Conservation (phyloP, 148 eudicot genomes). For the Fallopia convolvulus region DNA sequence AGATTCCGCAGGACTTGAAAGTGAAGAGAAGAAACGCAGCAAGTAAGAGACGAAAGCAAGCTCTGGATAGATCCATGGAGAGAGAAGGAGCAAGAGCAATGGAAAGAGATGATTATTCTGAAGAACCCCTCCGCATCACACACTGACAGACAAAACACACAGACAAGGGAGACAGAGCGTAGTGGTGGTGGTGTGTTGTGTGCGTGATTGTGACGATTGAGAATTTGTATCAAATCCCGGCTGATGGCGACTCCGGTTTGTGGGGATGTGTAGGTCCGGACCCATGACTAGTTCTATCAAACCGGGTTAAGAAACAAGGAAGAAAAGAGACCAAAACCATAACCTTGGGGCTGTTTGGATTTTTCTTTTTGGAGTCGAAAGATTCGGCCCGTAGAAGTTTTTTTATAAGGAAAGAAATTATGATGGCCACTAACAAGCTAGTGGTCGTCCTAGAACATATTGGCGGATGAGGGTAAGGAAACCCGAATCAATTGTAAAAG, state of each 20-base stretch:
- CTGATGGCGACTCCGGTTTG: not conserved
- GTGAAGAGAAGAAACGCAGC: conserved; percentile 17
- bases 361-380: too few relatives aligned
- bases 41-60: conserved; percentile 22
- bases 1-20: conserved; percentile 23
- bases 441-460: too few relatives aligned
- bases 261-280: not conserved
- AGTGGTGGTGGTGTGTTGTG: conserved; percentile 1
- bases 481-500: too few relatives aligned
- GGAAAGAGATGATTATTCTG: not conserved
- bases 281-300: too few relatives aligned
- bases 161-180: not conserved
- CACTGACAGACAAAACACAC: not conserved
- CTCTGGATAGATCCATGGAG: conserved; percentile 31
- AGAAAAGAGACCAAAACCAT: not conserved
- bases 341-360: too few relatives aligned
- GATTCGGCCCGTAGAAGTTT: too few relatives aligned
- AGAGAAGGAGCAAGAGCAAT: not conserved
- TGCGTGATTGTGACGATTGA: not conserved
- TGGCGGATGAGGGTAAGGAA: too few relatives aligned
- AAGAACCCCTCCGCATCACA: not conserved
- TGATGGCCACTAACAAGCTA: too few relatives aligned
- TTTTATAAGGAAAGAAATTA: too few relatives aligned
- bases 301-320: not conserved
- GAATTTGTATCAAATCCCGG: not conserved